Conservation (phyloP, 805 yeast species). For the Saccharomycopsis sp. region DNA sequence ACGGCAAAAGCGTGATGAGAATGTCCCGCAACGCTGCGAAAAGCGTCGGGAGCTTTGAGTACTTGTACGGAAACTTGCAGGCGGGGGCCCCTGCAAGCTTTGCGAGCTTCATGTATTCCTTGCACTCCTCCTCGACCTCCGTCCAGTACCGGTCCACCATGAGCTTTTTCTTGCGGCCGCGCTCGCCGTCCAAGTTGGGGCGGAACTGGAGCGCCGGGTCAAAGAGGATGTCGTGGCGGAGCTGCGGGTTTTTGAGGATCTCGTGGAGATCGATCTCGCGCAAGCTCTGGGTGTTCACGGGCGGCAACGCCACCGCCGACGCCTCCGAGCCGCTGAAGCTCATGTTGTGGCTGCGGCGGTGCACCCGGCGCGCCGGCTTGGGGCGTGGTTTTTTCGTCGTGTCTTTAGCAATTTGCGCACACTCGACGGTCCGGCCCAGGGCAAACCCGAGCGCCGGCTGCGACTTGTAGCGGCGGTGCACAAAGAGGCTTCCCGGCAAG, state of each 20-base stretch:
- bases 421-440: neutral
- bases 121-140: conserved; percentile 64
- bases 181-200: conserved; percentile 85
- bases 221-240: conserved; percentile 86
- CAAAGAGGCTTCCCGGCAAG: conserved; percentile 15
- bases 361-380: neutral
- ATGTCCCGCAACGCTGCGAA: conserved; percentile 76
- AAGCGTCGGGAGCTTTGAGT: conserved; percentile 54
- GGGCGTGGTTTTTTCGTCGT: neutral
- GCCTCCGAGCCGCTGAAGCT: conserved; percentile 16
- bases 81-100: no score
- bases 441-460: conserved; percentile 12
- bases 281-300: conserved; percentile 29
- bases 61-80: conserved; percentile 23
- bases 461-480: conserved; percentile 16
- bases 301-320: conserved; percentile 13
- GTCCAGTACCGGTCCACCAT: conserved; percentile 81
- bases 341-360: conserved; percentile 11
- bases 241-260: conserved; percentile 83
- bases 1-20: conserved; percentile 69
- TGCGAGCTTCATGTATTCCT: conserved; percentile 33
- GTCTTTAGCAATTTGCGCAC: neutral
- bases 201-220: conserved; percentile 90
- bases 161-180: conserved; percentile 71
- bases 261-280: conserved; percentile 84